phyloP scores from a whole-genome alignment of 1,284 basidiomycete species.

The Trametes sp. region DNA sequence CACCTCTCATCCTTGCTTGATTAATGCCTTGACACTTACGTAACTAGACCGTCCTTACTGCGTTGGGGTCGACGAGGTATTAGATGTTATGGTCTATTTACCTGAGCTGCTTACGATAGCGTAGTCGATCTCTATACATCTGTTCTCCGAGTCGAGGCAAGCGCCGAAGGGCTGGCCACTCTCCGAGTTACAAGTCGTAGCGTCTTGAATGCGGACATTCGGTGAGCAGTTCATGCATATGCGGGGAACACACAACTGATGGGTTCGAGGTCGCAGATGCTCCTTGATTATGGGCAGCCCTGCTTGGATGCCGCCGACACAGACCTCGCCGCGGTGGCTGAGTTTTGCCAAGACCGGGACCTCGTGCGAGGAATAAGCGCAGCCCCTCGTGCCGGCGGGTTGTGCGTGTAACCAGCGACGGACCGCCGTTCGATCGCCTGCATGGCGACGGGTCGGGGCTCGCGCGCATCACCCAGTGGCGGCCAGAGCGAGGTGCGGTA shows the following conservation, averaged over 20 bases:
- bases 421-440: constrained; percentile 26
- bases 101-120: too few relatives aligned
- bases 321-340: not conserved
- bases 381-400: constrained; percentile 20
- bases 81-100: too few relatives aligned
- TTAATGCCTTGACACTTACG: too few relatives aligned
- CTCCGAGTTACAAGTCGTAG: not conserved
- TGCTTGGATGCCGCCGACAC: not conserved
- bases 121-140: too few relatives aligned
- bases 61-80: too few relatives aligned
- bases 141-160: too few relatives aligned
- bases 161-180: constrained; percentile 2
- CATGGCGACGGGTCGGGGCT: constrained; percentile 27
- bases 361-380: constrained; percentile 17
- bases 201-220: not conserved
- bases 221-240: too few relatives aligned
- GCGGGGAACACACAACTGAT: too few relatives aligned
- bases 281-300: not conserved
- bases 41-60: too few relatives aligned
- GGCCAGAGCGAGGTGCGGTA: constrained; percentile 10
- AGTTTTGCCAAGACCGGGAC: constrained; percentile 26
- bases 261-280: too few relatives aligned
- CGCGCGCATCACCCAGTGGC: constrained; percentile 7
- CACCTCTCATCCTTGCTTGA: too few relatives aligned
- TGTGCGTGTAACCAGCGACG: constrained; percentile 22